Base-by-base conservation (phyloP, 495 filamentous ascomycete species). In the Massariosphaeria phaeospora region DNA sequence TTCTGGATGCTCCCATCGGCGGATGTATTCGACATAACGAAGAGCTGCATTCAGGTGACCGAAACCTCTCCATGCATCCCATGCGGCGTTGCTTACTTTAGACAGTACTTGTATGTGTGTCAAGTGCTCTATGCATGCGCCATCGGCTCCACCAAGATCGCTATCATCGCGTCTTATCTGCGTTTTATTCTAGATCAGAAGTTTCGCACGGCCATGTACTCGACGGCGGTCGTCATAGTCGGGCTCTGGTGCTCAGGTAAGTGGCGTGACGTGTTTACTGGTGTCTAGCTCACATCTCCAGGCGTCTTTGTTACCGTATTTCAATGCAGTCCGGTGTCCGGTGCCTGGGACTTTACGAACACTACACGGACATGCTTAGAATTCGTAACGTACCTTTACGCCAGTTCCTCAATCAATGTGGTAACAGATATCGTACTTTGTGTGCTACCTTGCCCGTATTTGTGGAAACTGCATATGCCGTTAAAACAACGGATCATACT, bases 71-170 rank as follows among this genome's bases (percentile, higher is more conserved):
- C n/a, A n/a, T n/a, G n/a, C n/a, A n/a, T n/a, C n/a, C n/a, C n/a
- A n/a, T n/a, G n/a, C n/a, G n/a, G n/a, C n/a, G n/a, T n/a, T 4
- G 35, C 40, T 48, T 33, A 54, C 24, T 15, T 12, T 12, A 10
- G 15, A 17, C 23, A 62, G 59, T 55, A 50, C 27, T 35, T 62
- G 1, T 62, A 30, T 40, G 47, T 58, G 9, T 57, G 53, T 39
- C 54, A 62, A 29, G 41, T 62, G 3, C 26, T 62, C 11, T 62
- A 62, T 29, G 49, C 59, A 11, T 62, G 53, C 35, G 59, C 59
- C 11, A 54, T 62, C 43, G 48, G 53, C 8, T 57, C 45, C 33
- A 62, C 59, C 41, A 62, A 62, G 39, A 41, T 62, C 18, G 39
- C 59, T 11, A 54, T 62, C 46, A 57, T 62, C 36, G 31, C 52